These are phyloP conservation scores for Nannochloropsis oceanica DNA, from an alignment of 108 stramenopile species.

Conservation along the genomic window DNA sequence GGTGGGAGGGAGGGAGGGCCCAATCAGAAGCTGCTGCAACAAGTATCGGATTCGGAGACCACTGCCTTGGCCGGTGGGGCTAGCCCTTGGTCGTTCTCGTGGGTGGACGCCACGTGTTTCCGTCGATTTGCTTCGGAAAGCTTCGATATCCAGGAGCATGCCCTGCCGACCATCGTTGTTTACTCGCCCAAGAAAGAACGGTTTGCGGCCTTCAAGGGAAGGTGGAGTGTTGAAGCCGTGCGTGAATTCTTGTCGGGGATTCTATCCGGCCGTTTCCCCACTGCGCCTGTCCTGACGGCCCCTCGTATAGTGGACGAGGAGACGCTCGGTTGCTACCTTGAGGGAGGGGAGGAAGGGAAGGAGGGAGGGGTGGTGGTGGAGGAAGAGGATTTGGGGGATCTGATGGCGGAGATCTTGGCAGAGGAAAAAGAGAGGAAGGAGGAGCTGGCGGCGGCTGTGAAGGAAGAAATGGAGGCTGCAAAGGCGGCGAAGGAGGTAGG, in stretches of 20 bases:
- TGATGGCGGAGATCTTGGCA: neutral
- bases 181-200: neutral
- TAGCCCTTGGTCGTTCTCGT: neutral
- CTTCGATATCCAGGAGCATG: neutral
- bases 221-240: neutral
- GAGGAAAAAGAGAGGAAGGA: neutral
- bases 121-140: neutral
- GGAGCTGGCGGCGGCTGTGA: neutral
- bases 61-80: neutral
- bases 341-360: neutral
- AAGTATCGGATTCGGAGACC: neutral
- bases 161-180: neutral
- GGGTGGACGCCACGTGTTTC: neutral
- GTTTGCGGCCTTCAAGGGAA: neutral
- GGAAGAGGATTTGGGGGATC: neutral
- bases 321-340: neutral
- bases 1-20: neutral
- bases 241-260: neutral
- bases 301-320: neutral
- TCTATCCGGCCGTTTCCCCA: neutral
- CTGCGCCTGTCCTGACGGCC: neutral
- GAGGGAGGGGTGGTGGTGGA: neutral
- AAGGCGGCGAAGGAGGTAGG: neutral
- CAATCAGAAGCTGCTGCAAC: neutral
- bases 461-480: neutral